These are phyloP conservation scores for Melanogaster broomeanus DNA, from an alignment of 768 basidiomycete species.

Conservation along the genomic window DNA sequence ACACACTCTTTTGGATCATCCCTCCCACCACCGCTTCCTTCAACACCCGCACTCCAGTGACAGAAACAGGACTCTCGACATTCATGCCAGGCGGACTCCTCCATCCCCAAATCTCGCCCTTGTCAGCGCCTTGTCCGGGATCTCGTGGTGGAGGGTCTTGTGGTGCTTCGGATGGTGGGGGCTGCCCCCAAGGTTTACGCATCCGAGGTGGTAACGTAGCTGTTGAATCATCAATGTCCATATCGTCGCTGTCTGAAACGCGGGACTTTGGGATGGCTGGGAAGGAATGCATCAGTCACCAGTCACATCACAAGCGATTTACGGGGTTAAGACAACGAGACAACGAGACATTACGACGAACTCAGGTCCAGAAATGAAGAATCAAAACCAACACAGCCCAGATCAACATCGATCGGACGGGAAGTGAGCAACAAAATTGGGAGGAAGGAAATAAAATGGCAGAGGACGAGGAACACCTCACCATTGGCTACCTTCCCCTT, in stretches of 20 bases:
- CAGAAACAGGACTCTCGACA: conserved; percentile 21
- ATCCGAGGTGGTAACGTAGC: conserved; percentile 59
- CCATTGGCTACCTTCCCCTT: conserved; percentile 17
- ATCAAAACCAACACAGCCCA: neutral
- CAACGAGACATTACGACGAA: no score
- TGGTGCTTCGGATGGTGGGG: conserved; percentile 1
- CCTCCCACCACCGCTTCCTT: neutral
- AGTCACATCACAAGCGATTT: neutral
- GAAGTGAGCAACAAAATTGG: neutral
- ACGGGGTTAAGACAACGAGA: no score
- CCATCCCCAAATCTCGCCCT: conserved; percentile 19
- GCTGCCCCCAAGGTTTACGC: conserved; percentile 48
- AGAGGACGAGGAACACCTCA: conserved; percentile 7
- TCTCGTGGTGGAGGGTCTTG: conserved; percentile 2
- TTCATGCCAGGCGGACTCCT: conserved; percentile 18
- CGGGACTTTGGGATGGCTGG: neutral
- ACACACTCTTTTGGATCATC: neutral
- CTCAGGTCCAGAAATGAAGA: no score
- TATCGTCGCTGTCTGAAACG: conserved; percentile 8
- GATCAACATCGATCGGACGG: neutral
- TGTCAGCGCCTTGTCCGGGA: conserved; percentile 1
- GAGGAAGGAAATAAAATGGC: neutral
- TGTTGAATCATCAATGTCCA: conserved; percentile 15
- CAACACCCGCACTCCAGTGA: conserved; percentile 2
- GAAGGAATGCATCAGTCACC: neutral